Evolutionary conservation across 345 rosid genomes (phyloP).

Genomic region (Kandelia obovata): DNA sequence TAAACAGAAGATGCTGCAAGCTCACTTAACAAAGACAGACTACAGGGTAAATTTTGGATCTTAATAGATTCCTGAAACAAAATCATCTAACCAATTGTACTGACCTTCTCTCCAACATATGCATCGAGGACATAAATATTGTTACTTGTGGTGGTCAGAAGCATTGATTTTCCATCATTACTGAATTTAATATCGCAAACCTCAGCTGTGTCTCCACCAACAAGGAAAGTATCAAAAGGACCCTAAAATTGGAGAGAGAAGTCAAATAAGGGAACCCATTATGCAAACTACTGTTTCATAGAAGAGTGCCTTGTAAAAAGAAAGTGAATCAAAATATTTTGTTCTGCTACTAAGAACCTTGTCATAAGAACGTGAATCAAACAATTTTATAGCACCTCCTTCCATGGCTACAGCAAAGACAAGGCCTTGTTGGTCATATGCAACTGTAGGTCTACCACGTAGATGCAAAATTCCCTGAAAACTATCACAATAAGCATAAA

Average conservation of each 20-base stretch:
- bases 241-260: slow-evolving; percentile 50
- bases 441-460: slow-evolving; percentile 96
- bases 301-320: background rate
- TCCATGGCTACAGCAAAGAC: slow-evolving; percentile 99
- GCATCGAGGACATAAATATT: slow-evolving; percentile 89
- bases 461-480: slow-evolving; percentile 82
- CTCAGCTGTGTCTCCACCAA: slow-evolving; percentile 96
- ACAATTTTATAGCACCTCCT: slow-evolving; percentile 95
- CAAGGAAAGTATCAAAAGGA: slow-evolving; percentile 92
- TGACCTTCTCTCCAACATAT: slow-evolving; percentile 93
- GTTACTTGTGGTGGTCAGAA: slow-evolving; percentile 84
- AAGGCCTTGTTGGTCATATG: slow-evolving; percentile 96
- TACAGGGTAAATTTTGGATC: background rate
- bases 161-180: slow-evolving; percentile 95
- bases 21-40: background rate
- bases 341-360: slow-evolving; percentile 44
- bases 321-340: background rate
- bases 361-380: slow-evolving; percentile 92
- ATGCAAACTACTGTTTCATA: background rate
- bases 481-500: slow-evolving; percentile 55
- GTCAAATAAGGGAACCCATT: slow-evolving; percentile 13
- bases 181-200: slow-evolving; percentile 96
- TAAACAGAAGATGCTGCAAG: background rate
- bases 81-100: slow-evolving; percentile 6
- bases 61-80: background rate